A percentile compares a stretch with the other conserved stretches of the same genome.
Conservation (phyloP, 768 basidiomycete genomes). For the Boletus edulis region DNA sequence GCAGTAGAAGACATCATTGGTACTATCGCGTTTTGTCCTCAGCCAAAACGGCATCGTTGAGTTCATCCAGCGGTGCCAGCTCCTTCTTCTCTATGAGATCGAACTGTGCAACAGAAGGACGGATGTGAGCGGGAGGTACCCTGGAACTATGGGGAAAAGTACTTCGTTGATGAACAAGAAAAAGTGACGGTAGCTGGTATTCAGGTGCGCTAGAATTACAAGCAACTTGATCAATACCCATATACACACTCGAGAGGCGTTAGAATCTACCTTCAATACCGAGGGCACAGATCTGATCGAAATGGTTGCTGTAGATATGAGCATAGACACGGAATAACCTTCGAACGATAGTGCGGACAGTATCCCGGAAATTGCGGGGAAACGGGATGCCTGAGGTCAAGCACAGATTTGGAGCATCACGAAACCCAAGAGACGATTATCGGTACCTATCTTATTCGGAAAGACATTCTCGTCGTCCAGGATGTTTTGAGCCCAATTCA, state of each 20-base stretch:
- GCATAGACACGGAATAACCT: slow-evolving; percentile 96
- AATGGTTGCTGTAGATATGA: slow-evolving; percentile 98
- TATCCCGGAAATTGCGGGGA: slow-evolving; percentile 85
- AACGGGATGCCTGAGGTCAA: slow-evolving; percentile 74
- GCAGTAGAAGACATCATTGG: background rate
- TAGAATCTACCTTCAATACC: slow-evolving; percentile 85
- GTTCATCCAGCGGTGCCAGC: slow-evolving; percentile 88
- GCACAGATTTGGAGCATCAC: slow-evolving; percentile 3
- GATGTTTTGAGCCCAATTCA: slow-evolving; percentile 96
- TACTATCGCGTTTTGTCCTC: slow-evolving; percentile 44
- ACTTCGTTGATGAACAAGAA: slow-evolving; percentile 97
- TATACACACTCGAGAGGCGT: background rate
- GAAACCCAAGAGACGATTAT: background rate
- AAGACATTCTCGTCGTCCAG: slow-evolving; percentile 92
- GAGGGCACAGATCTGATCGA: slow-evolving; percentile 96
- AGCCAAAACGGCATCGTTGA: slow-evolving; percentile 85
- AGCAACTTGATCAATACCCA: background rate
- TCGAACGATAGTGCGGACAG: slow-evolving; percentile 87
- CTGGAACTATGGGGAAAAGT: slow-evolving; percentile 16
- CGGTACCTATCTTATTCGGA: slow-evolving; percentile 89
- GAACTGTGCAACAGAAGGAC: slow-evolving; percentile 49
- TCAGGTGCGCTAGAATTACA: slow-evolving; percentile 75
- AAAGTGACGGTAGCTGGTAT: slow-evolving; percentile 98
- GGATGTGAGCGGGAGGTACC: slow-evolving; percentile 8
- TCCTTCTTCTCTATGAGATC: slow-evolving; percentile 97